Conservation (phyloP, 495 filamentous ascomycete species). For the Podospora comata region DNA sequence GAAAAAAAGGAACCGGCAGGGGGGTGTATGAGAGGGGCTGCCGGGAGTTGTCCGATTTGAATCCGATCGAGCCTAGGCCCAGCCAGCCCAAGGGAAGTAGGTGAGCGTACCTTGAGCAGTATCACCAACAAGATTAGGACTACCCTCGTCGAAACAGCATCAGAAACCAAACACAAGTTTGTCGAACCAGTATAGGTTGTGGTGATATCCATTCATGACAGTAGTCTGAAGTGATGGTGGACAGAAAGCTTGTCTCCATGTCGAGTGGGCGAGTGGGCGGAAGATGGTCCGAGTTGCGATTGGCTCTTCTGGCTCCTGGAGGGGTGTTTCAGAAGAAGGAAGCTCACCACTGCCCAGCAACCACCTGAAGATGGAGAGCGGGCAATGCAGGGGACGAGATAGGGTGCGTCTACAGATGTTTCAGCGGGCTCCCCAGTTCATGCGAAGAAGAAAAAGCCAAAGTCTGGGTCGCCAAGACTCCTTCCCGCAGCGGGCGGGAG, state of each 20-base stretch:
- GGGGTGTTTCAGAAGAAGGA: constrained; percentile 3
- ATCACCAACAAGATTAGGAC: neutral
- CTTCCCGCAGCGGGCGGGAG: constrained; percentile 1
- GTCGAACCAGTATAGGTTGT: neutral
- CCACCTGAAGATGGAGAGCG: neutral
- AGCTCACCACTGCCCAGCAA: neutral
- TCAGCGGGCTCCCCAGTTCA: constrained; percentile 1
- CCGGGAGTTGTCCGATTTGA: neutral
- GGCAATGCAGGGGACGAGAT: constrained; percentile 1
- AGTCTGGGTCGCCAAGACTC: neutral
- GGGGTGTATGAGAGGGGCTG: neutral
- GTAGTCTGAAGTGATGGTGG: neutral
- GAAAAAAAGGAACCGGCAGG: neutral
- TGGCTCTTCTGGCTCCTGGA: neutral
- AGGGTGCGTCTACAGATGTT: neutral
- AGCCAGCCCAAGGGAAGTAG: neutral
- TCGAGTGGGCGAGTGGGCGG: neutral
- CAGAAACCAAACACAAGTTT: neutral
- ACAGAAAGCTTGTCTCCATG: neutral
- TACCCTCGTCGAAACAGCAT: neutral
- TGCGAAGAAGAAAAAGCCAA: neutral
- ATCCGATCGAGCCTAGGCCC: neutral
- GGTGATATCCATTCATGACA: neutral
- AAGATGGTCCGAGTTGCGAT: neutral
- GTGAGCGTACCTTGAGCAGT: too few species aligned